Base-by-base conservation (phyloP, 768 basidiomycete species). In the Podaxis pistillaris region DNA sequence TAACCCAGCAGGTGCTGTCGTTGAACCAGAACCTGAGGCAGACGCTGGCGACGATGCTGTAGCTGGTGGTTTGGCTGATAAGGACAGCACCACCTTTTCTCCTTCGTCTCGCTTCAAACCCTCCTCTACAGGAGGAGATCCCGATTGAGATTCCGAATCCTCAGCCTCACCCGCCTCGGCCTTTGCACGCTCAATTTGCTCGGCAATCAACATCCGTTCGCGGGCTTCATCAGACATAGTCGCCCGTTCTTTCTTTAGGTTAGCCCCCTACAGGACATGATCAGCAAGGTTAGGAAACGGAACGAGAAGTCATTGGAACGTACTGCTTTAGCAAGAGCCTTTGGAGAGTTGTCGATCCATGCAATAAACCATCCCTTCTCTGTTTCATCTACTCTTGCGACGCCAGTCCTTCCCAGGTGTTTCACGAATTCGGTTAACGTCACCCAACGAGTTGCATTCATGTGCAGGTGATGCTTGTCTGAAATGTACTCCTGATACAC, bases 401-500 rank as follows among this genome's bases (percentile, higher is more conserved):
- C 80, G 37, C 97, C 96, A 1, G 81, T 78, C 40, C 93, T 81
- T 1, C 96, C 96, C 33, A 99, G 81, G 68, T 94, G 86, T 74
- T 96, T 95, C 67, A 85, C 81, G 67, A 98, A 99, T 73, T 96
- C 96, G n/a, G 93, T 93, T 69, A 98, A 83, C 12, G 97, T 97
- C 30, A 98, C 93, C 95, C 96, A 99, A 54, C 93, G 88, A 13
- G 97, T 98, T 5, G 96, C 78, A 75, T 99, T 99, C 97, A 99
- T 99, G 79, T 99, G 97, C 33, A 97, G 79, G 74, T 98, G 97
- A 50, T 78, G 72, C 77, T 95, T 96, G 77, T 98, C 96, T 61
- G 90, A 83, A 67, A 99, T 99, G 75, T 93, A 96, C 73, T 98
- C 97, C 75, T 99, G 96, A 68, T 99, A 99, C 13, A 98, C 96